Conservation (phyloP, 1,284 basidiomycete species). For the Wolfiporia cocos region DNA sequence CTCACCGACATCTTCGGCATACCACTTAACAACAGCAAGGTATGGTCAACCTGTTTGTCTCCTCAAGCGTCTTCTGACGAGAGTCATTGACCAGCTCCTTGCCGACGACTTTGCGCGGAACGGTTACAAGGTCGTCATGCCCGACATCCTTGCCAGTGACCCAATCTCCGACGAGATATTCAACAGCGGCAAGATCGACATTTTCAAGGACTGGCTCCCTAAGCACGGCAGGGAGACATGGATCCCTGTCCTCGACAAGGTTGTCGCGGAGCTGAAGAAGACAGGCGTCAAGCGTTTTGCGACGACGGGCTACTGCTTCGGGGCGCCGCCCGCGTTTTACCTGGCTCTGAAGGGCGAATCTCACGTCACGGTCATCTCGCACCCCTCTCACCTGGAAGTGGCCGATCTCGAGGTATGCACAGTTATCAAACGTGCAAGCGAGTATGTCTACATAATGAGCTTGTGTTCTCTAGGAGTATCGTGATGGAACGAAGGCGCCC, state of each 20-base stretch:
- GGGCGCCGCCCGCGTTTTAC: conserved; percentile 46
- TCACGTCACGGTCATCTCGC: conserved; percentile 47
- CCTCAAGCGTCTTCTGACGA: background rate
- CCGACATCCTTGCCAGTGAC: conserved; percentile 28
- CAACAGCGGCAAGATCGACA: too few species aligned
- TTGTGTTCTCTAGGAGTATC: conserved; percentile 5
- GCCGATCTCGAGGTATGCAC: conserved; percentile 49
- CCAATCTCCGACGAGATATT: too few species aligned
- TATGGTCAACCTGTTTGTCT: conserved; percentile 17
- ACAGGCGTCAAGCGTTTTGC: conserved; percentile 54
- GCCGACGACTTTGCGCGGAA: conserved; percentile 73
- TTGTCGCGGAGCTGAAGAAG: conserved; percentile 50
- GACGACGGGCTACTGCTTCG: conserved; percentile 66
- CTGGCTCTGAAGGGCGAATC: conserved; percentile 56
- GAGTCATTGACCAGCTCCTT: conserved; percentile 37
- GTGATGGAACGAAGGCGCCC: conserved; percentile 38
- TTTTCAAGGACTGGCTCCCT: conserved; percentile 47
- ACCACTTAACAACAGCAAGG: conserved; percentile 36
- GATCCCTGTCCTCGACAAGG: conserved; percentile 45
- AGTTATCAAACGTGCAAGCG: background rate
- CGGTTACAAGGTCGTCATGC: conserved; percentile 58
- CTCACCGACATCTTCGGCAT: conserved; percentile 47
- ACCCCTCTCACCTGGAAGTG: conserved; percentile 64
- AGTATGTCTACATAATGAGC: background rate
- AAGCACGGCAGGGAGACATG: conserved; percentile 39